A percentile compares a stretch with the other conserved stretches of the same genome.
Conservation (phyloP, 2,329 filamentous ascomycete species). For the Teratosphaeria pseudoeucalypti region DNA sequence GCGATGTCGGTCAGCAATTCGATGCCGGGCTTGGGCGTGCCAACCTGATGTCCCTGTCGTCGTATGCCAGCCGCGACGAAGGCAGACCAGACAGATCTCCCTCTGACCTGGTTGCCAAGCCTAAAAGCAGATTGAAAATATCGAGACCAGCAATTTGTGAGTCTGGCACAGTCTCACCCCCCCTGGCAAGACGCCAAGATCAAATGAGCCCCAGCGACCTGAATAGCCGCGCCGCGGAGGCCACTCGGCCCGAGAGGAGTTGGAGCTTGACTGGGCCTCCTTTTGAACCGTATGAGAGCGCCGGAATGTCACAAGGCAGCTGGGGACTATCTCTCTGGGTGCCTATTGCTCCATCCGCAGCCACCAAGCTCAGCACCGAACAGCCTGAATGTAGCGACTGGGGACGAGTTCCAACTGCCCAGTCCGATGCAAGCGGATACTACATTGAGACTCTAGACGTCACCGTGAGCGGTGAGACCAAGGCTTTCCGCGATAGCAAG, state of each 20-base stretch:
- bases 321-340: background rate
- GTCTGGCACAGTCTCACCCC: background rate
- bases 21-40: background rate
- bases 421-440: background rate
- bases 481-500: background rate
- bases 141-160: background rate
- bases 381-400: background rate
- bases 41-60: background rate
- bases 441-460: background rate
- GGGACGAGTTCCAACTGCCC: background rate
- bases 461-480: background rate
- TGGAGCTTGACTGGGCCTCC: background rate
- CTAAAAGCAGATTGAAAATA: background rate
- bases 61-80: background rate
- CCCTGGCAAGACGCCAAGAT: background rate
- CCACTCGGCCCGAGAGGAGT: background rate
- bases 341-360: background rate
- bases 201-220: background rate
- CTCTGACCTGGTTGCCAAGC: background rate
- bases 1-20: background rate
- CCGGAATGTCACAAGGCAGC: background rate
- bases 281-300: background rate
- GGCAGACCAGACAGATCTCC: background rate
- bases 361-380: background rate
- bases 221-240: background rate